Evolutionary conservation across 1,284 basidiomycete genomes (phyloP).

Genomic region (Jaminaea rosea): DNA sequence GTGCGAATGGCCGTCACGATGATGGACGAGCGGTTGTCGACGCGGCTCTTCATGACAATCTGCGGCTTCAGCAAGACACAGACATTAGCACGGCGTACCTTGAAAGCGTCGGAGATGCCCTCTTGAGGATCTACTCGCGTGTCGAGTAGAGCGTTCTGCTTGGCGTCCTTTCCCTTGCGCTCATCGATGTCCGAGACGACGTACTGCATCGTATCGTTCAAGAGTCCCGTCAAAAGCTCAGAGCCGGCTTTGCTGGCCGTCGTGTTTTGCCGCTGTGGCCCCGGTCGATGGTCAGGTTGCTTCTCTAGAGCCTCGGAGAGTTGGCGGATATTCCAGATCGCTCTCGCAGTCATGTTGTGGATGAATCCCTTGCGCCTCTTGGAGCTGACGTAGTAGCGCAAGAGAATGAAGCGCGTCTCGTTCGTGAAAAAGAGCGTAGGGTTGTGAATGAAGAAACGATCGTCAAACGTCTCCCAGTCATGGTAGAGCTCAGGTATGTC

Average conservation of each 20-base stretch:
- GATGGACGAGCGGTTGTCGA: constrained; percentile 59
- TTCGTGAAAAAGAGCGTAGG: constrained; percentile 75
- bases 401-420: constrained; percentile 68
- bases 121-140: constrained; percentile 16
- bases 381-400: constrained; percentile 82
- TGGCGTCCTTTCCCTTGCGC: constrained; percentile 13
- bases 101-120: constrained; percentile 48
- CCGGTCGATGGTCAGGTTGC: not conserved
- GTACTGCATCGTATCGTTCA: constrained; percentile 32
- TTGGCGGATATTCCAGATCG: constrained; percentile 36
- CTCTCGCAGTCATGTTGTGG: constrained; percentile 73
- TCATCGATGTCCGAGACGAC: constrained; percentile 8
- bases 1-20: constrained; percentile 74
- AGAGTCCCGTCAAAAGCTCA: constrained; percentile 41
- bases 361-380: constrained; percentile 65
- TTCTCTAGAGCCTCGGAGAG: constrained; percentile 19
- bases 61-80: constrained; percentile 84
- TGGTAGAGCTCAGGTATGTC: constrained; percentile 51
- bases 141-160: not conserved
- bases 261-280: not conserved
- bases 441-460: constrained; percentile 82
- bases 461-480: constrained; percentile 75
- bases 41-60: constrained; percentile 66
- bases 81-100: constrained; percentile 59
- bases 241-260: constrained; percentile 1